phyloP scores from a whole-genome alignment of 2,329 filamentous ascomycete genomes.

The Stachybotrys elegans region DNA sequence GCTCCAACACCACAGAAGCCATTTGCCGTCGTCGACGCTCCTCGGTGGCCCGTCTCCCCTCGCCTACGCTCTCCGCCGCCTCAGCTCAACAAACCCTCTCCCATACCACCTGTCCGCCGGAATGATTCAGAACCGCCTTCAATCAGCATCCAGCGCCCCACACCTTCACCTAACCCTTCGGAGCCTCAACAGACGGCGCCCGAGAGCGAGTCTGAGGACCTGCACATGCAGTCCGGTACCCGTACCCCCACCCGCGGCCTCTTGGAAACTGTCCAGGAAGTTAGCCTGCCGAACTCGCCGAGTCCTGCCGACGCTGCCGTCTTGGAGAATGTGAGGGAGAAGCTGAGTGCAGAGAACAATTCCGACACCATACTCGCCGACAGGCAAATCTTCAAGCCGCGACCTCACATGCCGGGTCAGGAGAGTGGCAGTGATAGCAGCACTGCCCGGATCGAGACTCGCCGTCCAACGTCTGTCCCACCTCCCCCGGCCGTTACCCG shows the following conservation, averaged over 20 bases:
- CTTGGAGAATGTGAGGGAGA: constrained; percentile 48
- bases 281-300: constrained; percentile 71
- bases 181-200: constrained; percentile 31
- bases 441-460: constrained; percentile 37
- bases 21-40: constrained; percentile 44
- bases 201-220: constrained; percentile 51
- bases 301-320: constrained; percentile 38
- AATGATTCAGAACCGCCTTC: constrained; percentile 45
- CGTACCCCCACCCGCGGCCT: constrained; percentile 57
- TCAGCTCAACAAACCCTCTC: constrained; percentile 40
- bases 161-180: constrained; percentile 39
- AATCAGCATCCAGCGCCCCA: constrained; percentile 49
- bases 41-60: constrained; percentile 73
- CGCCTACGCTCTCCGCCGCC: constrained; percentile 74
- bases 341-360: constrained; percentile 36
- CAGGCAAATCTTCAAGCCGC: constrained; percentile 39
- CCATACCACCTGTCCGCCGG: constrained; percentile 37
- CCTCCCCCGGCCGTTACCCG: constrained; percentile 51
- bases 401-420: constrained; percentile 38
- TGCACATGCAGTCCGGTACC: constrained; percentile 43
- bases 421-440: constrained; percentile 66
- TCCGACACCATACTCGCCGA: constrained; percentile 35
- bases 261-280: constrained; percentile 88
- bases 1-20: constrained; percentile 62
- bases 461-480: constrained; percentile 39